These are phyloP conservation scores for Dictyostelium capitatum DNA, from an alignment of 78 protist genomes.

Conservation along the genomic window DNA sequence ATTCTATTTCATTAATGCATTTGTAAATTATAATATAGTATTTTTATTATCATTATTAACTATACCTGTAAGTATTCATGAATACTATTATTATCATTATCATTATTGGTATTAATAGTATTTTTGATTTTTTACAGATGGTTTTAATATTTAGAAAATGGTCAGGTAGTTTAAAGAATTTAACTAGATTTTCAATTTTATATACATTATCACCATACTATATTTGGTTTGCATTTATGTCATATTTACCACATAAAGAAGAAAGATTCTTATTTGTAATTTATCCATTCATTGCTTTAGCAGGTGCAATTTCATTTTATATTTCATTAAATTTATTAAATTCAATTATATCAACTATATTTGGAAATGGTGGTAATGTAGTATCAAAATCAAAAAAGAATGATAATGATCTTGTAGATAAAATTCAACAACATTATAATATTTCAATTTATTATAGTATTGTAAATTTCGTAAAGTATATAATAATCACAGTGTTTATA, in stretches of 20 bases:
- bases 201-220: slow-evolving; percentile 52
- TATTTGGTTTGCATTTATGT: slow-evolving; percentile 85
- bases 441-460: neutral
- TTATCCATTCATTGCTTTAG: slow-evolving; percentile 84
- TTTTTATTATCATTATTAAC: slow-evolving; percentile 65
- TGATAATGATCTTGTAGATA: neutral
- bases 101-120: too few relatives aligned
- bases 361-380: neutral
- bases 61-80: slow-evolving; percentile 14
- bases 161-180: neutral
- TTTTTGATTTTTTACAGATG: neutral
- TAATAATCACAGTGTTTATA: slow-evolving; percentile 15
- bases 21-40: slow-evolving; percentile 85
- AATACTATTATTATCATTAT: too few relatives aligned
- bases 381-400: neutral
- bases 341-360: neutral
- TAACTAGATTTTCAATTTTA: neutral
- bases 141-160: slow-evolving; percentile 17
- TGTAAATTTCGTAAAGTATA: neutral
- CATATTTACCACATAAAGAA: slow-evolving; percentile 90
- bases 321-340: slow-evolving; percentile 2
- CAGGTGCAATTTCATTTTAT: slow-evolving; percentile 66
- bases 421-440: slow-evolving; percentile 17
- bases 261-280: slow-evolving; percentile 88
- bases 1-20: slow-evolving; percentile 81